A percentile compares a stretch with the other conserved stretches of the same genome.
These are phyloP conservation scores for Amaranthus tricolor DNA, from an alignment of 179 eudicot genomes.

Conservation along the genomic window DNA sequence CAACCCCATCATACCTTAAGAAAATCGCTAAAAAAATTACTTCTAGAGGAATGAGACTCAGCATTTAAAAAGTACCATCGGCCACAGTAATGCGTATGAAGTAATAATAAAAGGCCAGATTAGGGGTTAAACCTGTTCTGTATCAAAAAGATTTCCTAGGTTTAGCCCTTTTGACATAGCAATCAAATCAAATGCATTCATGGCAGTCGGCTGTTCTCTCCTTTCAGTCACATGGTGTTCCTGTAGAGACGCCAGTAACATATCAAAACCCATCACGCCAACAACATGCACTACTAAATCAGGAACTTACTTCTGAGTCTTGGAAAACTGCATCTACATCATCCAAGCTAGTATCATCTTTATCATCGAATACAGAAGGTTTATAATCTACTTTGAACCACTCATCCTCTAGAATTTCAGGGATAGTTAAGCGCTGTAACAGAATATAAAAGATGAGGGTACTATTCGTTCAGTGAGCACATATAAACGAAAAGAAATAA, in stretches of 20 bases:
- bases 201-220: conserved; percentile 68
- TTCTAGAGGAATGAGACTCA: background rate
- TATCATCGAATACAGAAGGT: conserved; percentile 71
- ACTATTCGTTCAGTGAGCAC: background rate
- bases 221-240: conserved; percentile 81
- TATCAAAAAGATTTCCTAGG: conserved; percentile 78
- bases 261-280: background rate
- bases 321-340: conserved; percentile 94
- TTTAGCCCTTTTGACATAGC: conserved; percentile 94
- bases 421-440: conserved; percentile 76
- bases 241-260: conserved; percentile 37
- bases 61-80: background rate
- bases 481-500: background rate
- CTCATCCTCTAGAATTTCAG: conserved; percentile 75
- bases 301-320: conserved; percentile 76
- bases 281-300: background rate
- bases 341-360: conserved; percentile 77
- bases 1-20: background rate
- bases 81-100: background rate
- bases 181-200: conserved; percentile 96
- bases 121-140: conserved; percentile 58
- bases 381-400: conserved; percentile 84
- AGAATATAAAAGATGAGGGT: background rate
- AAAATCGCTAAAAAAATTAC: too few species aligned
- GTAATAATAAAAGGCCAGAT: background rate